Conservation (phyloP, 768 basidiomycete genomes). For the Mycena amicta region DNA sequence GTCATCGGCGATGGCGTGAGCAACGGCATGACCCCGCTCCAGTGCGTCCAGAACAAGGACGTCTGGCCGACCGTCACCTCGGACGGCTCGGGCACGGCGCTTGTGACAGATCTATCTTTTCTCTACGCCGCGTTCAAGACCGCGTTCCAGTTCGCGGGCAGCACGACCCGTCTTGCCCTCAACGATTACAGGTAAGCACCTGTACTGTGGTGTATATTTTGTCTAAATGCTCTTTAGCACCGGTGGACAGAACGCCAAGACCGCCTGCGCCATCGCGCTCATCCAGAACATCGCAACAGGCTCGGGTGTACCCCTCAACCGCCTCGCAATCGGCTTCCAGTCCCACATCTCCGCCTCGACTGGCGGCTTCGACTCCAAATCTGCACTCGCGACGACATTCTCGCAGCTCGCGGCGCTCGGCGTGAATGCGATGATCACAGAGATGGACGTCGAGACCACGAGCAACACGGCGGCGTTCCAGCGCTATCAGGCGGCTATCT, state of each 20-base stretch:
- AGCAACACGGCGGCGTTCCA: not conserved
- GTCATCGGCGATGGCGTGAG: conserved; percentile 15
- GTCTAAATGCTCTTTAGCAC: conserved; percentile 3
- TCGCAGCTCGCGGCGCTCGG: conserved; percentile 12
- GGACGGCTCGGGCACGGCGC: conserved; percentile 13
- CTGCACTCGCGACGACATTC: conserved; percentile 15
- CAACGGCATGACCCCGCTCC: conserved; percentile 15
- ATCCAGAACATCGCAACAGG: conserved; percentile 13
- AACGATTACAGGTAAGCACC: conserved; percentile 14
- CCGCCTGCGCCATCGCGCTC: conserved; percentile 10
- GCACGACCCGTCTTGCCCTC: conserved; percentile 16
- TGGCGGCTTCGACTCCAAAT: conserved; percentile 15
- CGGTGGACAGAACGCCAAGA: conserved; percentile 17
- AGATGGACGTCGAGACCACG: conserved; percentile 13
- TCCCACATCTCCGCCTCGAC: conserved; percentile 13
- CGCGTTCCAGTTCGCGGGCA: conserved; percentile 12
- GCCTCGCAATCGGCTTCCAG: conserved; percentile 18
- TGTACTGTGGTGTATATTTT: not conserved
- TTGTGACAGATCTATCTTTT: conserved; percentile 16
- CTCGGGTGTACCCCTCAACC: conserved; percentile 12
- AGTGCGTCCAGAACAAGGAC: conserved; percentile 20
- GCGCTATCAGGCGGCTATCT: conserved; percentile 19
- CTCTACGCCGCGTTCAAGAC: conserved; percentile 18
- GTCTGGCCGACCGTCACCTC: conserved; percentile 19
- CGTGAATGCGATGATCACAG: conserved; percentile 15